Conservation (phyloP, 148 eudicot genomes). For the Heliosperma pusillum region DNA sequence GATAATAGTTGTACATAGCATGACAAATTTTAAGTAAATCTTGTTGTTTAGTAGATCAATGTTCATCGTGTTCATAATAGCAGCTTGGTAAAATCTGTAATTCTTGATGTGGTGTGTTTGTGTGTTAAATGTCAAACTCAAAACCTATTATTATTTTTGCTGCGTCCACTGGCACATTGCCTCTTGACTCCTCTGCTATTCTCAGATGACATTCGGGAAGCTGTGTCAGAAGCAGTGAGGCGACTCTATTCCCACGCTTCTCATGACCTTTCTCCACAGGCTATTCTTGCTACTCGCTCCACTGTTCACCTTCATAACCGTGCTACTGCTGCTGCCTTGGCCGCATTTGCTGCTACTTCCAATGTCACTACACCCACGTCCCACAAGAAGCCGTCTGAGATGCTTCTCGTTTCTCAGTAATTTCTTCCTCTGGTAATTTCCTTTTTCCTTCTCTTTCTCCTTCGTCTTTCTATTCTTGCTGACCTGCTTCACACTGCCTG, state of each 20-base stretch:
- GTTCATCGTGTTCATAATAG: too few relatives aligned
- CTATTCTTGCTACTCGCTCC: slow-evolving; percentile 71
- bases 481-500: not conserved
- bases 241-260: slow-evolving; percentile 76
- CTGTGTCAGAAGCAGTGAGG: slow-evolving; percentile 62
- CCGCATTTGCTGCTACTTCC: slow-evolving; percentile 34
- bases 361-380: slow-evolving; percentile 72
- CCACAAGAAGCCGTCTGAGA: slow-evolving; percentile 58
- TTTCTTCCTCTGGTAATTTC: slow-evolving; percentile 11
- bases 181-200: slow-evolving; percentile 60
- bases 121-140: too few relatives aligned
- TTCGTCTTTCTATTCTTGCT: too few relatives aligned
- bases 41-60: too few relatives aligned
- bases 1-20: too few relatives aligned
- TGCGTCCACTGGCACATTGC: slow-evolving; percentile 82
- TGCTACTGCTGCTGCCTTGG: slow-evolving; percentile 41
- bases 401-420: slow-evolving; percentile 81
- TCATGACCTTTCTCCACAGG: slow-evolving; percentile 84
- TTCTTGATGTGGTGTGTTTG: too few relatives aligned
- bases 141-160: too few relatives aligned
- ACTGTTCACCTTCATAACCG: slow-evolving; percentile 70
- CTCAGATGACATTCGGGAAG: slow-evolving; percentile 52
- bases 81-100: too few relatives aligned
- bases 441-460: not conserved
- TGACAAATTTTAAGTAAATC: too few relatives aligned